Evolutionary conservation across 352 stramenopile genomes (phyloP), one percentile per base, ranked within the genome.

Genomic region (Phytophthora cryptogea): DNA sequence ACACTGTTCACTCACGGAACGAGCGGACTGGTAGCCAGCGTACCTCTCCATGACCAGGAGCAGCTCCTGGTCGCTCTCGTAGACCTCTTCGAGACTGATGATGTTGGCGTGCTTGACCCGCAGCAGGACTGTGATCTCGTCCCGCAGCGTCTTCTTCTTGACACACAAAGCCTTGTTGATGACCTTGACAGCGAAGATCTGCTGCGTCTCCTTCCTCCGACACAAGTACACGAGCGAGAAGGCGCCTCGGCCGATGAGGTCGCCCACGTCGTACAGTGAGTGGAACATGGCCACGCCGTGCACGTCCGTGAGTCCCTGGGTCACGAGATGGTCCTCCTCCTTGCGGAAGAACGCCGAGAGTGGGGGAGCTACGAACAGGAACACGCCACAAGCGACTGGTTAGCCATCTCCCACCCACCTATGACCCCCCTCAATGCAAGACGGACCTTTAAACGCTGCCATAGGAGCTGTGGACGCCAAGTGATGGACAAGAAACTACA

Each of bases 331-430:
- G 54, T 93, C 81, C 57, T 95, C 84, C 54, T 95, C 85, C 63
- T 92, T 90, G 47, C 85, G 85, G 76, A 95, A 95, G 54, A 95
- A 95, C 37, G 83, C 84, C 27, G 86, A 95, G 46, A 95, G 80
- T 57, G 83, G 86, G 17, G 86, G 84, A 73, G 83, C 83, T 92
- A 41, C 23, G 39, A 23, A 23, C 20, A 23, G 20, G 20, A 23
- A 23, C 20, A 23, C 20, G n/a, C 39, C 30, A 70, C 42, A 67
- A 4, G 42, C 3, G 16, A 56, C 5, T 20, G 32, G 36, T 50
- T 20, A 57, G 41, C 50, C 33, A 39, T 39, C 33, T 6, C 10
- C 20, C 20, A 23, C 20, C 20, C 20, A 23, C 20, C 1, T 23
- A 2, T 3, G 20, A 23, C 20, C 2, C 20, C 20, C 20, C 20